phyloP scores from a whole-genome alignment of 345 rosid species.

The Raphanus sativus region DNA sequence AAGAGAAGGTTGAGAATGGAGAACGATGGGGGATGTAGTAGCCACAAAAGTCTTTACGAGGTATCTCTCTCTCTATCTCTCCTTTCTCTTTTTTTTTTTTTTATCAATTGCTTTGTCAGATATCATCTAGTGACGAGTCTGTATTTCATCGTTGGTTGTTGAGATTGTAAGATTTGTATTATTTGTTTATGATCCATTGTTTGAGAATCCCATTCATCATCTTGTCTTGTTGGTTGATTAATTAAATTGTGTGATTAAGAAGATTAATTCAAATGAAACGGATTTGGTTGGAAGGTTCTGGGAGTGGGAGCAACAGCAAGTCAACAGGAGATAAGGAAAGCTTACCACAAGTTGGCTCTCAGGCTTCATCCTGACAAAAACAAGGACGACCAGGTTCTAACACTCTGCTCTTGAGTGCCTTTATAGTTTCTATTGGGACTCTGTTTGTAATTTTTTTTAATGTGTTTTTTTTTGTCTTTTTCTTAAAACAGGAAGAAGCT shows the following conservation, averaged over 20 bases:
- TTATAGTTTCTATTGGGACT: too few species aligned
- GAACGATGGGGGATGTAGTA: constrained; percentile 6
- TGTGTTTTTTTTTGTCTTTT: neutral
- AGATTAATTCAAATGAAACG: too few species aligned
- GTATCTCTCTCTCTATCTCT: too few species aligned
- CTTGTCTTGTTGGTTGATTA: neutral
- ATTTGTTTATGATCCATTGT: neutral
- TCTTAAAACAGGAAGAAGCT: constrained; percentile 70
- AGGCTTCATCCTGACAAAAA: constrained; percentile 93
- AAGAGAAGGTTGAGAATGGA: constrained; percentile 21
- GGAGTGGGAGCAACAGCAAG: constrained; percentile 64
- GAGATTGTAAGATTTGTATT: neutral
- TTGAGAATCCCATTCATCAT: neutral
- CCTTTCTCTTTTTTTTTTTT: too few species aligned
- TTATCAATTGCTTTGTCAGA: too few species aligned
- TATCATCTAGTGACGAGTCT: too few species aligned
- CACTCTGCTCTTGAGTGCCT: too few species aligned
- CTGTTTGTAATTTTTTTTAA: neutral
- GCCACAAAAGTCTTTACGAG: constrained; percentile 22
- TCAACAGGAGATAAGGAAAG: constrained; percentile 87
- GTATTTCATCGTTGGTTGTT: too few species aligned
- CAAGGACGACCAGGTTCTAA: constrained; percentile 70
- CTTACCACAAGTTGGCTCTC: constrained; percentile 81
- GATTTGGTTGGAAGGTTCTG: constrained; percentile 52
- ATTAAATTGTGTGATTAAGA: too few species aligned